Conservation (phyloP, 2,329 filamentous ascomycete genomes). For the Alternaria novae-zelandiae region DNA sequence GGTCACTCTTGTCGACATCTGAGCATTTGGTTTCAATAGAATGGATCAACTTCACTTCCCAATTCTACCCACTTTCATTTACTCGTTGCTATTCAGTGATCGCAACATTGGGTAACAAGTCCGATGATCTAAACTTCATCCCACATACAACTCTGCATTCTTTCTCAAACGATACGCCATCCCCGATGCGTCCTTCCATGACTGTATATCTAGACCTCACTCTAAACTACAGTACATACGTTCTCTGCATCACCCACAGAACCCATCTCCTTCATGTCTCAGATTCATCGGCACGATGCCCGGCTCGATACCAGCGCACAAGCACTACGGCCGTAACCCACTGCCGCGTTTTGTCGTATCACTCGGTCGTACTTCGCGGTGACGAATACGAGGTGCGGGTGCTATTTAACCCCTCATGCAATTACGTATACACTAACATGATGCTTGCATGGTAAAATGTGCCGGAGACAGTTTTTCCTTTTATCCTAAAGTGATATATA, state of each 20-base stretch:
- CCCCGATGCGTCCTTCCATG: background rate
- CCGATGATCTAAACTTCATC: background rate
- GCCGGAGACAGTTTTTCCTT: background rate
- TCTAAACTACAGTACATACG: background rate
- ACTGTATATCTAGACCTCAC: background rate
- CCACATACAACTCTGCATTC: background rate
- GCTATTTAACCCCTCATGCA: background rate
- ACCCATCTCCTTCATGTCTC: background rate
- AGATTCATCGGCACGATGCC: background rate
- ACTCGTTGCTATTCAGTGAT: background rate
- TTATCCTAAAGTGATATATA: background rate
- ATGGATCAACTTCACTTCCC: background rate
- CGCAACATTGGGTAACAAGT: background rate
- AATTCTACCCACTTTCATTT: background rate
- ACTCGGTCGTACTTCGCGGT: background rate
- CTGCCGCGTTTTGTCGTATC: background rate
- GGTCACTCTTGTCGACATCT: background rate
- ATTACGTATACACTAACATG: background rate
- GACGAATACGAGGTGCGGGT: background rate
- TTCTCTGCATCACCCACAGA: background rate
- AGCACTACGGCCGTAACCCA: background rate
- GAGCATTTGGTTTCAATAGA: too few species aligned
- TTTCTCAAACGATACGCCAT: background rate
- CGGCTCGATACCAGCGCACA: background rate
- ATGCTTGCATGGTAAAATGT: background rate